Base-by-base conservation (phyloP, 2,329 filamentous ascomycete species). In the Uncinocarpus reesii region DNA sequence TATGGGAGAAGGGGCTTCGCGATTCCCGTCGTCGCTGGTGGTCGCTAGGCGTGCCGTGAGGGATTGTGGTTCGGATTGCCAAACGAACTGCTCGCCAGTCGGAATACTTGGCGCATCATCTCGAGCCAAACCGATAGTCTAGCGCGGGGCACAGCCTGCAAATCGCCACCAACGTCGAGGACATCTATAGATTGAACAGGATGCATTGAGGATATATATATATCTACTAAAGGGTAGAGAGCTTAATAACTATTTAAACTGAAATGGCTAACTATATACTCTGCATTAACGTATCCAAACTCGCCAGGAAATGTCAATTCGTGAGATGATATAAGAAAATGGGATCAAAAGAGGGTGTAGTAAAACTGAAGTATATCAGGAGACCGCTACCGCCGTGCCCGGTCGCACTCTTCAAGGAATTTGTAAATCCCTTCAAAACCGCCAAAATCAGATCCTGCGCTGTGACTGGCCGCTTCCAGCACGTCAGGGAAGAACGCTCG, bases 341-440 rank as follows among this genome's bases (percentile, higher is more conserved):
- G n/a, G 42, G 26, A 26, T 37, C 8, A 34, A 26, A 15, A 10
- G 44, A 52, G 44, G 32, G 44, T 40, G 38, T 36, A 42, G 7
- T 10, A 29, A 20, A 43, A 48, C 36, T 40, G 34, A 23, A 46
- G 48, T 6, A 43, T 51, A 52, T 46, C 36, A 42, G 50, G 31
- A 34, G 26, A 29, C n/a, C n/a, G n/a, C 52, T 32, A 63, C 55
- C 49, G 57, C 56, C 56, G 63, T 28, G 71, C 71, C 35, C 67
- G 64, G 61, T 83, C 79, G 56, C 80, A 81, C 54, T 81, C 74
- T 56, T 80, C 76, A 50, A 84, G 69, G 58, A 84, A 84, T 43
- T 72, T 71, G 57, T 81, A 79, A 28, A 84, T 82, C 2, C 80
- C 80, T 58, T 83, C 77, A 11, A 80, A 64, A 4, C 78, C 76